Conservation (phyloP, 441 rosid genomes). For the Bocquillonia castaneifolia region DNA sequence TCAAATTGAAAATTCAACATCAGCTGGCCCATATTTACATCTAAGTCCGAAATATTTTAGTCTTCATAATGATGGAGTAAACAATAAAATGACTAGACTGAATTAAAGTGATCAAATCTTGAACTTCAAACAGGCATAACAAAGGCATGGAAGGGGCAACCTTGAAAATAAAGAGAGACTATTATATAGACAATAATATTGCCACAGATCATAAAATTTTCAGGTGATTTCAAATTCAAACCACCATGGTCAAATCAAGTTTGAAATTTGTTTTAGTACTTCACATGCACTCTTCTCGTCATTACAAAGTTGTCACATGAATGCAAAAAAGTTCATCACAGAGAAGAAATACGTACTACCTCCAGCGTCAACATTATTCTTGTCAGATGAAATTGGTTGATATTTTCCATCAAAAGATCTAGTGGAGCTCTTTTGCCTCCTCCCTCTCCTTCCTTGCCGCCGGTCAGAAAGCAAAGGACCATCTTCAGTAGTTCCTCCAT, state of each 20-base stretch:
- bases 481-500: slow-evolving; percentile 40
- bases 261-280: neutral
- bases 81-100: neutral
- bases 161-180: neutral
- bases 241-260: neutral
- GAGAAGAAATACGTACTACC: slow-evolving; percentile 20
- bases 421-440: slow-evolving; percentile 66
- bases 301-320: neutral
- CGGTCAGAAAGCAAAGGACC: slow-evolving; percentile 46
- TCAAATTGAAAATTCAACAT: neutral
- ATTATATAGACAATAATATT: neutral
- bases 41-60: neutral
- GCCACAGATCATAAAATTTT: neutral
- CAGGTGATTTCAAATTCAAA: neutral
- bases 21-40: neutral
- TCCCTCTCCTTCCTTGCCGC: slow-evolving; percentile 60
- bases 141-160: neutral
- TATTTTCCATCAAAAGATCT: slow-evolving; percentile 48
- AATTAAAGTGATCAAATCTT: neutral
- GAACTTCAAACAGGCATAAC: neutral
- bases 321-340: neutral
- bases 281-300: neutral
- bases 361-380: slow-evolving; percentile 42
- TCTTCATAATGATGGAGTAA: neutral
- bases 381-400: slow-evolving; percentile 38